A percentile compares a stretch with the other conserved stretches of the same genome.
Evolutionary conservation across 306 rosid species (phyloP).

Genomic region (Leucaena leucocephala): DNA sequence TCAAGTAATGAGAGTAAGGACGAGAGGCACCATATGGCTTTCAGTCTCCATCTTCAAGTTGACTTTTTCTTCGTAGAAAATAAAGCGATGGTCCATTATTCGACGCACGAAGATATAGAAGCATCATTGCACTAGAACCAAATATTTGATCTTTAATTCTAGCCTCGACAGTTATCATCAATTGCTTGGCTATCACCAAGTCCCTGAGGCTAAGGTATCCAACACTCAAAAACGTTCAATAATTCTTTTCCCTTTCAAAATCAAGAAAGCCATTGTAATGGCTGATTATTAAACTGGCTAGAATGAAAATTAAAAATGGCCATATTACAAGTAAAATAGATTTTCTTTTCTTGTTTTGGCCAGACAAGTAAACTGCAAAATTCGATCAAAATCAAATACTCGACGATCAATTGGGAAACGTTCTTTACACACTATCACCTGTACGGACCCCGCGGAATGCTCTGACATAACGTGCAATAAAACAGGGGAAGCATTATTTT

Average conservation of each 20-base stretch:
- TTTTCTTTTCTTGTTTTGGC: too few relatives aligned
- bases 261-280: not conserved
- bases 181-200: constrained; percentile 10
- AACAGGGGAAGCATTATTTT: not conserved
- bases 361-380: not conserved
- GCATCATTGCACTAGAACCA: constrained; percentile 27
- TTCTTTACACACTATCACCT: not conserved
- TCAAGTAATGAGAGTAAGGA: constrained; percentile 10
- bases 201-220: not conserved
- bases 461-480: not conserved
- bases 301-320: not conserved
- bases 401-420: not conserved
- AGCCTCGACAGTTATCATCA: constrained; percentile 8
- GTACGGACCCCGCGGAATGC: not conserved
- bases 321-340: not conserved
- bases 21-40: constrained; percentile 17
- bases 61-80: constrained; percentile 23
- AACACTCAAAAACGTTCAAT: not conserved
- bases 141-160: constrained; percentile 13
- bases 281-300: not conserved
- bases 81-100: constrained; percentile 37
- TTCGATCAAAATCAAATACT: not conserved
- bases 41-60: constrained; percentile 27
- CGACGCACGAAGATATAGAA: constrained; percentile 28
- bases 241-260: not conserved